Conservation (phyloP, 805 yeast species). For the Wickerhamomyces strasburgensis region DNA sequence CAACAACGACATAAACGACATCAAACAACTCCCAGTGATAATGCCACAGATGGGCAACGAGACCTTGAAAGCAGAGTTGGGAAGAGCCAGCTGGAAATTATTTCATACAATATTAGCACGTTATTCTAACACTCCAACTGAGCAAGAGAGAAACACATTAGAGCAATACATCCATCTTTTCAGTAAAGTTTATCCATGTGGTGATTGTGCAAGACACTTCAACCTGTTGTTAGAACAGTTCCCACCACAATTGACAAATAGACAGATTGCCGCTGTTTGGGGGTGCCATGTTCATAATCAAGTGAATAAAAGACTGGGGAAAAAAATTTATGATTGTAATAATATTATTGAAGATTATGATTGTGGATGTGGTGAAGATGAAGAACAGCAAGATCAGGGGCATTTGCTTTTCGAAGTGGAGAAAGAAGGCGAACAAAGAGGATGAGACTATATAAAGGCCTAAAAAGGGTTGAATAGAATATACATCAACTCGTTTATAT, state of each 20-base stretch:
- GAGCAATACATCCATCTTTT: conserved; percentile 62
- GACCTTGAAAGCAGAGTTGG: conserved; percentile 75
- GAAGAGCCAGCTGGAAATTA: conserved; percentile 85
- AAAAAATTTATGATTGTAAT: conserved; percentile 78
- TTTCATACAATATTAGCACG: conserved; percentile 90
- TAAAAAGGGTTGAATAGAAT: not conserved
- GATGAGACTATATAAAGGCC: conserved; percentile 17
- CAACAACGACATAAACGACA: not conserved
- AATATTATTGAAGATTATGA: conserved; percentile 85
- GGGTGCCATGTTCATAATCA: conserved; percentile 90
- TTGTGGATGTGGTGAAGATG: conserved; percentile 92
- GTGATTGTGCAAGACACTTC: conserved; percentile 94
- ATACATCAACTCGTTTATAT: not conserved
- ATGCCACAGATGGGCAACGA: conserved; percentile 96
- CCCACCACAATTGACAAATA: conserved; percentile 79
- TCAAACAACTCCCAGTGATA: conserved; percentile 5
- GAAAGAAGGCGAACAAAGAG: conserved; percentile 42
- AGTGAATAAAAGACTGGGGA: conserved; percentile 69
- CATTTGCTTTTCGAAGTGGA: conserved; percentile 45
- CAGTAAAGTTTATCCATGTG: conserved; percentile 94
- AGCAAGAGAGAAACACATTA: conserved; percentile 58
- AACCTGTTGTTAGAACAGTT: conserved; percentile 56
- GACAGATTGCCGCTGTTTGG: conserved; percentile 88
- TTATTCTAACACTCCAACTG: conserved; percentile 78
- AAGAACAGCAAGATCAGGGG: conserved; percentile 33